Evolutionary conservation across 2,329 filamentous ascomycete species (phyloP), one percentile per base, ranked within the genome.

Genomic region (Botrytis porri): DNA sequence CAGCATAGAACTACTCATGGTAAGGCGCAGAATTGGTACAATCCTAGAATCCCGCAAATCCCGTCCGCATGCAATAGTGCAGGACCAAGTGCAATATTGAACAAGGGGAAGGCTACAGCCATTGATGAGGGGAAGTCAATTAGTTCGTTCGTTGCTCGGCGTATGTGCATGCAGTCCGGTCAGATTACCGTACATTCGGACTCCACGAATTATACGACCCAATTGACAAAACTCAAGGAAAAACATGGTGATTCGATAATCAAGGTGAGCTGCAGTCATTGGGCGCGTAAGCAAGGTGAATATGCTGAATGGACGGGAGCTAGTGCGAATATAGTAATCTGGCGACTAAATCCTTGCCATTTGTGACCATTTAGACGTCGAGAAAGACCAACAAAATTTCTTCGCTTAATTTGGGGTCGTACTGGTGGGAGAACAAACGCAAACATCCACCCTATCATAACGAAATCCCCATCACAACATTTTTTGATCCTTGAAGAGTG

Each of bases 221-320:
- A 64, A 71, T 64, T 57, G 59, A 39, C n/a, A 43, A 54, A 57
- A 25, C 41, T 32, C 48, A 25, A 59, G 48, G 25, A 25, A 69
- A 41, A 41, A 69, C 18, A 73, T 71, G 69, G 51, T 73, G 57
- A 48, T 54, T 45, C 65, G 54, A 41, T 73, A 59, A 61, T 62
- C 59, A 67, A 72, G 57, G 66, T 32, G 45, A 69, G 29, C 54
- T 70, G 54, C 54, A 70, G 67, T 45, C 66, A 73, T 57, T 69
- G 73, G 75, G 74, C 76, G 76, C 75, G 70, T 77, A 77, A 61
- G 72, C 67, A 75, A 57, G 48, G 73, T 72, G 66, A 59, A 66
- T 35, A 51, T 66, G 41, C 20, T 35, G 35, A n/a, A 57, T 37
- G 32, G 69, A 69, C 73, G 75, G 74, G 51, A 74, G 59, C 73